Evolutionary conservation across 306 rosid genomes (phyloP).

Genomic region (Pueraria montana): DNA sequence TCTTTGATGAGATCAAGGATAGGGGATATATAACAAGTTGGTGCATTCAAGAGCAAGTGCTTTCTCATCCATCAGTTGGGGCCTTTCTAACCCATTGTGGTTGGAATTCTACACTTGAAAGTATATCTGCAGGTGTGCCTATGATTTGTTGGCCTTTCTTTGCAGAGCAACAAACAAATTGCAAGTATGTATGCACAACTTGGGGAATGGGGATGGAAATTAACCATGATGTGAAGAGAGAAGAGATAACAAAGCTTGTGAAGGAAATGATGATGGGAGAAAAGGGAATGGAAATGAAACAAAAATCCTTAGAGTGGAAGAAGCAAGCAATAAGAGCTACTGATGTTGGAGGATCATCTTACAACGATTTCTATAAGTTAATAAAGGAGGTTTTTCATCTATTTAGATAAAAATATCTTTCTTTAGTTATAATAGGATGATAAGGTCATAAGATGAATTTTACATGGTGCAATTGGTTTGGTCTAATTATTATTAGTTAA

Average conservation of each 20-base stretch:
- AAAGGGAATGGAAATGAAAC: slow-evolving; percentile 29
- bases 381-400: slow-evolving; percentile 3
- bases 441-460: not conserved
- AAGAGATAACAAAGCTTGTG: slow-evolving; percentile 13
- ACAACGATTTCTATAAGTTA: slow-evolving; percentile 17
- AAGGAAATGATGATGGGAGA: slow-evolving; percentile 34
- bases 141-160: slow-evolving; percentile 45
- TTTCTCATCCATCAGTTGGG: slow-evolving; percentile 30
- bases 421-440: not conserved
- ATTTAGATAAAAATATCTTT: not conserved
- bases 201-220: slow-evolving; percentile 41
- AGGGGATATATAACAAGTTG: slow-evolving; percentile 46
- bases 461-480: not conserved
- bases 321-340: not conserved
- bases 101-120: slow-evolving; percentile 6
- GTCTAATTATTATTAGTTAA: not conserved
- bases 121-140: not conserved
- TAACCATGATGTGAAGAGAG: slow-evolving; percentile 34
- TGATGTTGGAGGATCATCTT: slow-evolving; percentile 28
- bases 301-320: slow-evolving; percentile 33
- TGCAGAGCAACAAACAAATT: slow-evolving; percentile 51
- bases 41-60: slow-evolving; percentile 41
- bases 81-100: slow-evolving; percentile 11
- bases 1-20: slow-evolving; percentile 34
- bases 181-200: slow-evolving; percentile 22